These are phyloP conservation scores for Leptographium procerum DNA, from an alignment of 2,329 filamentous ascomycete species.

Conservation along the genomic window DNA sequence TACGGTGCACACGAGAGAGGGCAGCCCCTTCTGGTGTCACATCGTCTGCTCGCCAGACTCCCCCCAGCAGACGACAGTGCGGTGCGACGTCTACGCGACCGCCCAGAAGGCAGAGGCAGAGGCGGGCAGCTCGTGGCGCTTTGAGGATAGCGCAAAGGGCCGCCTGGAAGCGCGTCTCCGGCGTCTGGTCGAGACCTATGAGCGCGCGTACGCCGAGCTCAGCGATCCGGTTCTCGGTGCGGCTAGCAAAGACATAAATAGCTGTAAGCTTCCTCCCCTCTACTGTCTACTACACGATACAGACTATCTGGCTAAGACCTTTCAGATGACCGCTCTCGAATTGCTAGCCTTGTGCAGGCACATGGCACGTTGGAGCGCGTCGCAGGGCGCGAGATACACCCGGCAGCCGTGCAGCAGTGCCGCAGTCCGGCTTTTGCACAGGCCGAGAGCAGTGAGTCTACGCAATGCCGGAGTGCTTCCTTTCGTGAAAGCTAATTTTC, in stretches of 20 bases:
- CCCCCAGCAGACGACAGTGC: background rate
- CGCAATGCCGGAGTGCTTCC: background rate
- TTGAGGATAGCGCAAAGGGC: background rate
- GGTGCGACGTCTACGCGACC: background rate
- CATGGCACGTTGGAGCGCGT: background rate
- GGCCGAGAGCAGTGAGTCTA: slow-evolving; percentile 2
- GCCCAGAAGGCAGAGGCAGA: background rate
- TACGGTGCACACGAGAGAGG: background rate
- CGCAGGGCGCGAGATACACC: background rate
- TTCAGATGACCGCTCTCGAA: background rate
- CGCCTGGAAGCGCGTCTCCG: background rate
- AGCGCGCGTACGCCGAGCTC: background rate
- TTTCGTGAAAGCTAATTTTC: background rate
- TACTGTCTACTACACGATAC: background rate
- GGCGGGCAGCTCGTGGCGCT: background rate
- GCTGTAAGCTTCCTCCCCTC: background rate
- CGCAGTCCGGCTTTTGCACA: background rate
- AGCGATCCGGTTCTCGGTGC: too few relatives aligned
- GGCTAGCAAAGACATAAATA: background rate
- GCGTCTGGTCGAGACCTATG: background rate
- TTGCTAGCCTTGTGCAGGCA: background rate
- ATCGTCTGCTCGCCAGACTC: background rate
- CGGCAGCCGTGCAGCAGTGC: background rate
- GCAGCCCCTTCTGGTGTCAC: slow-evolving; percentile 1
- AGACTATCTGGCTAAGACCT: background rate